Base-by-base conservation (phyloP, 2,329 filamentous ascomycete species). In the Trichoderma endophyticum region DNA sequence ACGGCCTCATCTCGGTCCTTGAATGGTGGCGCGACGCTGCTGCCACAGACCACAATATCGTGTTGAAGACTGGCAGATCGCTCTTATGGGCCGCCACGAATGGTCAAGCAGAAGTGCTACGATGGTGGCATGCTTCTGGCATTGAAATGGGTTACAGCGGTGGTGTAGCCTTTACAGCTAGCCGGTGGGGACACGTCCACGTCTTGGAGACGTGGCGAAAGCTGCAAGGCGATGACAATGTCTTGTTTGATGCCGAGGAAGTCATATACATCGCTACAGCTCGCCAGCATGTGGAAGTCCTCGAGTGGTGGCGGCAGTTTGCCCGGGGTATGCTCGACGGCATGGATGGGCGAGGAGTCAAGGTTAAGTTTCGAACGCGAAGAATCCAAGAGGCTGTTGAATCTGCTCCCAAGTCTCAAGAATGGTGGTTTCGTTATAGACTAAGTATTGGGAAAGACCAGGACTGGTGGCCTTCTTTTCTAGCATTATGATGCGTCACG, bases 331-430 rank as follows among this genome's bases (percentile, higher is more conserved):
- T 86, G 77, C 82, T 88, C 36, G 84, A 84, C 1, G 86, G 84
- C 54, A 88, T 85, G 87, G 82, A 85, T 54, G 87, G 86, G 18
- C 82, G 85, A 36, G 84, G 84, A 74, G 86, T 95, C 76, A 87
- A 89, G 67, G 94, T 98, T 30, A 94, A 97, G 81, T 98, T 97
- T 82, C 95, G 95, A 80, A 97, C 94, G 1, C 97, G 94, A 80
- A 94, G 97, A 80, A 96, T 98, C 73, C 95, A 98, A 80, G 95
- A 98, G 82, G 95, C 95, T 0, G 86, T 98, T 51, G 95, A 98
- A 80, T 95, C 97, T 79, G 93, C 93, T 26, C 88, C 95, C 64
- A 88, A 88, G 9, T 93, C 97, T 21, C 85, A 93, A 71, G 86
- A 87, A 74, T 98, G 95, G 95, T 98, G 95, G 95, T 92, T 93